Conservation (phyloP, 805 yeast species). For the Saturnispora hagleri region DNA sequence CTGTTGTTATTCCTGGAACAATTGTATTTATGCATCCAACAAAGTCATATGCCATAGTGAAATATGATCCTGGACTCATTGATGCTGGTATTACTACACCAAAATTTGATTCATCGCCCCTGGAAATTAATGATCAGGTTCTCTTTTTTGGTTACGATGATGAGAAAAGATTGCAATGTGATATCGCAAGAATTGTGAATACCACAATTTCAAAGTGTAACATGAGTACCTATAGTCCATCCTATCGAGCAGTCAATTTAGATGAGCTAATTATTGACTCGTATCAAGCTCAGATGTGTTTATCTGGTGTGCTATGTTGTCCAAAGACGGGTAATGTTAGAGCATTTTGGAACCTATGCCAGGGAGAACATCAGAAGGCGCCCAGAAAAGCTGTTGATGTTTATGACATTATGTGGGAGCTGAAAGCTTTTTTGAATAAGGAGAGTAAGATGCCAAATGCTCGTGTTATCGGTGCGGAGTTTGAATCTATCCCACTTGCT, state of each 20-base stretch:
- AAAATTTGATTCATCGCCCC: slow-evolving; percentile 41
- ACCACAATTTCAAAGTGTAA: slow-evolving; percentile 62
- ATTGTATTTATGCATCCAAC: slow-evolving; percentile 83
- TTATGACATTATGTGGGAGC: background rate
- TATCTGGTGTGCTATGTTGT: slow-evolving; percentile 62
- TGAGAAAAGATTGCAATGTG: slow-evolving; percentile 35
- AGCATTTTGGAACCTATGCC: background rate
- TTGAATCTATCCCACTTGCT: background rate
- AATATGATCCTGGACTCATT: slow-evolving; percentile 71
- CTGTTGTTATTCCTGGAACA: slow-evolving; percentile 68
- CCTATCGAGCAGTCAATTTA: slow-evolving; percentile 77
- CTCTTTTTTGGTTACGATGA: slow-evolving; percentile 73
- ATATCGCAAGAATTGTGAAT: slow-evolving; percentile 53
- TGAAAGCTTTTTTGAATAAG: background rate
- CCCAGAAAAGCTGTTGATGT: background rate
- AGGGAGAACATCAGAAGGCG: background rate
- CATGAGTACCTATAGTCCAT: slow-evolving; percentile 61
- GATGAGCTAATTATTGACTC: slow-evolving; percentile 73
- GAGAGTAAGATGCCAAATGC: background rate
- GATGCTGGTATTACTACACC: slow-evolving; percentile 67
- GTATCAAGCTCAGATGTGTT: slow-evolving; percentile 58
- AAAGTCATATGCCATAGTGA: slow-evolving; percentile 72
- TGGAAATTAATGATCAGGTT: slow-evolving; percentile 66
- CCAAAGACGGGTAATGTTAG: slow-evolving; percentile 42
- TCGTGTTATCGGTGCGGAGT: background rate